Conservation (phyloP, 495 filamentous ascomycete genomes). For the Neurospora sp. region DNA sequence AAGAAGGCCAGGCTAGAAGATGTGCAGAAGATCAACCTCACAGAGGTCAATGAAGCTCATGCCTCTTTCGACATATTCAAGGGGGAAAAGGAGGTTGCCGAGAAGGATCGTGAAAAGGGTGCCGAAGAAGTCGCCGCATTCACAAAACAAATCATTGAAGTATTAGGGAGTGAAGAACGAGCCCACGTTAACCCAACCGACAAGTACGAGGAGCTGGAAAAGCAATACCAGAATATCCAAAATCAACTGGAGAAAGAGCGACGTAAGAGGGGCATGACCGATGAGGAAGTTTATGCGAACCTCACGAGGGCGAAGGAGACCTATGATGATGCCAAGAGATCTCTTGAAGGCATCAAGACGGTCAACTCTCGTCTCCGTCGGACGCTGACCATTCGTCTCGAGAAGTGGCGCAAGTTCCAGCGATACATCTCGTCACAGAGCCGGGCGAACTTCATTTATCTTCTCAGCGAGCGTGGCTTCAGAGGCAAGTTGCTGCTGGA, state of each 20-base stretch:
- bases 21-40: slow-evolving; percentile 43
- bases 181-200: slow-evolving; percentile 39
- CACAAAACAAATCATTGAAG: slow-evolving; percentile 42
- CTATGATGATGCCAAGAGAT: slow-evolving; percentile 27
- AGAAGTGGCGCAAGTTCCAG: slow-evolving; percentile 74
- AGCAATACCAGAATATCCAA: slow-evolving; percentile 49
- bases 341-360: slow-evolving; percentile 35
- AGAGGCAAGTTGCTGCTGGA: slow-evolving; percentile 70
- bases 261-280: slow-evolving; percentile 46
- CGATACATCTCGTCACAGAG: slow-evolving; percentile 72
- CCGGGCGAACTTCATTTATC: slow-evolving; percentile 73
- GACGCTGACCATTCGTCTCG: slow-evolving; percentile 57
- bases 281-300: slow-evolving; percentile 49
- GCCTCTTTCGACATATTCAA: slow-evolving; percentile 40
- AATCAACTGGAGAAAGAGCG: slow-evolving; percentile 36
- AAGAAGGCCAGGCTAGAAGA: slow-evolving; percentile 38
- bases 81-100: slow-evolving; percentile 32
- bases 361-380: slow-evolving; percentile 50
- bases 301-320: slow-evolving; percentile 24
- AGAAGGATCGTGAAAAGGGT: slow-evolving; percentile 38
- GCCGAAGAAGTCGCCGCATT: slow-evolving; percentile 40
- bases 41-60: slow-evolving; percentile 57
- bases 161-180: background rate
- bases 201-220: slow-evolving; percentile 51
- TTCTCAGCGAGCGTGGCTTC: slow-evolving; percentile 82